phyloP scores from a whole-genome alignment of 169 alveolate genomes.

The Eimeria mitis region DNA sequence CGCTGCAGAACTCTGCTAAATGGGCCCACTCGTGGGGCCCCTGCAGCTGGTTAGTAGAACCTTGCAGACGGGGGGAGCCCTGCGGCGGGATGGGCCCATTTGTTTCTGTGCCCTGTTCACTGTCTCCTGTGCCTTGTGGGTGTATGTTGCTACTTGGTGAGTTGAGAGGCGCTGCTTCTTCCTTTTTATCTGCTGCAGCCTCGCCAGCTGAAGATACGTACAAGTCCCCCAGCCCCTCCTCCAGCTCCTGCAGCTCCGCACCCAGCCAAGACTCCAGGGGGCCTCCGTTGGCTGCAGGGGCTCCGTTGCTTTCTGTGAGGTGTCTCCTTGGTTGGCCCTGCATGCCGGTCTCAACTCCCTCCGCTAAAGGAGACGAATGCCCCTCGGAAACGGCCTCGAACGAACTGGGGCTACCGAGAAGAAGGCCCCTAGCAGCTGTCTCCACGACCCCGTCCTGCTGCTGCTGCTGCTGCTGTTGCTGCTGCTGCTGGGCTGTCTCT shows the following conservation, averaged over 20 bases:
- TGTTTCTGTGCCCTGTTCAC: background rate
- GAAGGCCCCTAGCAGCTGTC: background rate
- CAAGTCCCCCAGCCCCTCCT: conserved; percentile 61
- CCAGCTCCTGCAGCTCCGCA: conserved; percentile 52
- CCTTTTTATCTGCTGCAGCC: background rate
- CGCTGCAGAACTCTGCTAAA: conserved; percentile 30
- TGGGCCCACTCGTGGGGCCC: conserved; percentile 26
- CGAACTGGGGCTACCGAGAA: background rate
- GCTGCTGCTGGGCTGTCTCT: background rate
- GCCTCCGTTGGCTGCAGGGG: background rate
- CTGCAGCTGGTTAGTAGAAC: background rate
- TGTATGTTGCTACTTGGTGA: background rate
- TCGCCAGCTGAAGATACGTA: conserved; percentile 3
- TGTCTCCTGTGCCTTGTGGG: background rate
- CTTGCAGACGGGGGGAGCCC: background rate
- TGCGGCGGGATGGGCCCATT: background rate
- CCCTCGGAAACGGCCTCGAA: background rate
- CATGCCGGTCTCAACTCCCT: background rate
- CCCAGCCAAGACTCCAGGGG: background rate
- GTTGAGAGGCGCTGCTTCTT: background rate
- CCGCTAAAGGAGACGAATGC: background rate
- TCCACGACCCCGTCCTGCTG: background rate
- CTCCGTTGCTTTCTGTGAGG: background rate
- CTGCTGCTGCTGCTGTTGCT: conserved; percentile 56
- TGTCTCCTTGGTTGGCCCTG: background rate